A percentile compares a stretch with the other conserved stretches of the same genome.
Evolutionary conservation across 2,329 filamentous ascomycete genomes (phyloP).

Genomic region (Lachnellula suecica): DNA sequence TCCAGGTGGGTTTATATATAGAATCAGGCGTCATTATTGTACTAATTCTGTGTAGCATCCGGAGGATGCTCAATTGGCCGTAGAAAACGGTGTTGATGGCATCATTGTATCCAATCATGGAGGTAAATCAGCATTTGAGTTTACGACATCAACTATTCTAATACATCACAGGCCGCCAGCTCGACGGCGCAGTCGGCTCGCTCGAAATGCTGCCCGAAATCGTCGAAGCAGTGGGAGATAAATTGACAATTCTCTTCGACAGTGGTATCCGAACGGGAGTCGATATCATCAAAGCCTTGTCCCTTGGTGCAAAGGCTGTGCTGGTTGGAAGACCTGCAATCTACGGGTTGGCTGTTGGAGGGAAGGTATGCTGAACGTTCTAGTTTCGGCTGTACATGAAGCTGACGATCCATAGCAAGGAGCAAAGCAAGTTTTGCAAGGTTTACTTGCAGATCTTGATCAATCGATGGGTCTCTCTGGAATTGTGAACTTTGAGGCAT

Average conservation of each 20-base stretch:
- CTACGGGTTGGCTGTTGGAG: conserved; percentile 56
- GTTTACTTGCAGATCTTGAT: conserved; percentile 52
- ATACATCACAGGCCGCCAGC: conserved; percentile 43
- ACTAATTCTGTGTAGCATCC: conserved; percentile 31
- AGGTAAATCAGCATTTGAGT: conserved; percentile 42
- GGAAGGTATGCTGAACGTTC: conserved; percentile 34
- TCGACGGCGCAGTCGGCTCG: conserved; percentile 53
- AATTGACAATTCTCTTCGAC: conserved; percentile 62
- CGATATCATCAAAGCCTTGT: conserved; percentile 58
- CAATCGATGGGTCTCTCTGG: conserved; percentile 55
- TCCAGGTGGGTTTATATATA: conserved; percentile 33
- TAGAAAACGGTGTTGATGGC: conserved; percentile 45
- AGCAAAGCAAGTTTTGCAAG: conserved; percentile 49
- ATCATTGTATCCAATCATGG: conserved; percentile 60
- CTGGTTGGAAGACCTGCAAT: conserved; percentile 57
- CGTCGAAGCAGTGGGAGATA: conserved; percentile 58
- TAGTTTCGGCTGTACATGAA: neutral
- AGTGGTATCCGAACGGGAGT: conserved; percentile 54
- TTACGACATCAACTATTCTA: neutral
- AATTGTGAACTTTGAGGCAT: conserved; percentile 34
- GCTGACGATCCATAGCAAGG: conserved; percentile 37
- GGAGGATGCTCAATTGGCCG: conserved; percentile 47
- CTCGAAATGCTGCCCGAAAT: conserved; percentile 60
- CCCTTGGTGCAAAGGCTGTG: conserved; percentile 55
- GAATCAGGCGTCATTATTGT: neutral